A percentile compares a stretch with the other conserved stretches of the same genome.
phyloP scores from a whole-genome alignment of 2,329 filamentous ascomycete genomes.

The Lecanosticta acicola region DNA sequence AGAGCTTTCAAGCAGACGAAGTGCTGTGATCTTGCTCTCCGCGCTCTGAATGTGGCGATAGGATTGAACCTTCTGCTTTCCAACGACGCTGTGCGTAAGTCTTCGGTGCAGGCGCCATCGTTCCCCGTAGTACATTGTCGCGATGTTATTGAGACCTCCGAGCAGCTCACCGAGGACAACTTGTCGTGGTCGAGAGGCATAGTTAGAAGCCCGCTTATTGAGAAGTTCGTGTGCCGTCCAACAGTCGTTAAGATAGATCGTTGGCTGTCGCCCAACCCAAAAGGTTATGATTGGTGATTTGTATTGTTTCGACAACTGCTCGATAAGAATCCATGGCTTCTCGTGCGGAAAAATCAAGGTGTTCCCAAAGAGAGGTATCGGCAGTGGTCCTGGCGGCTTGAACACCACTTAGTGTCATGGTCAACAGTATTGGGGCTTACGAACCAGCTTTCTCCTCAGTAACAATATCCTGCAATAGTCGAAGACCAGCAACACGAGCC shows the following conservation, averaged over 20 bases:
- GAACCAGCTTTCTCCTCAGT: neutral
- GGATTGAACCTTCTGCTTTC: conserved; percentile 51
- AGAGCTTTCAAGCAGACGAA: conserved; percentile 43
- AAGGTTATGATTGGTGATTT: conserved; percentile 44
- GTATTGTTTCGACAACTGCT: conserved; percentile 41
- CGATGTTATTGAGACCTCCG: conserved; percentile 30
- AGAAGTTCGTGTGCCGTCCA: conserved; percentile 41
- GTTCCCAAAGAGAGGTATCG: conserved; percentile 44
- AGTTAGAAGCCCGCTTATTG: conserved; percentile 43
- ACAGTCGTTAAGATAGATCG: conserved; percentile 43
- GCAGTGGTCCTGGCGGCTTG: conserved; percentile 43
- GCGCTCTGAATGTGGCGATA: conserved; percentile 53
- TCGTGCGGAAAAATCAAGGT: conserved; percentile 32
- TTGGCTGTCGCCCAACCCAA: conserved; percentile 44
- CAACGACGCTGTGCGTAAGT: conserved; percentile 49
- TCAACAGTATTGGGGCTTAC: no score
- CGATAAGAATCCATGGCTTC: conserved; percentile 40
- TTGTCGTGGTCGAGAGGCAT: conserved; percentile 41
- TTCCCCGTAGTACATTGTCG: conserved; percentile 41
- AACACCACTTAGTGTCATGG: no score
- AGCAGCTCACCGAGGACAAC: conserved; percentile 37
- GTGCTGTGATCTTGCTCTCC: conserved; percentile 53
- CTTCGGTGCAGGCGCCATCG: conserved; percentile 42
- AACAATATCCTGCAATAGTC: neutral
- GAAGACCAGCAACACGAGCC: neutral